Conservation (phyloP, 2,329 filamentous ascomycete genomes). For the Xylariales sp. region DNA sequence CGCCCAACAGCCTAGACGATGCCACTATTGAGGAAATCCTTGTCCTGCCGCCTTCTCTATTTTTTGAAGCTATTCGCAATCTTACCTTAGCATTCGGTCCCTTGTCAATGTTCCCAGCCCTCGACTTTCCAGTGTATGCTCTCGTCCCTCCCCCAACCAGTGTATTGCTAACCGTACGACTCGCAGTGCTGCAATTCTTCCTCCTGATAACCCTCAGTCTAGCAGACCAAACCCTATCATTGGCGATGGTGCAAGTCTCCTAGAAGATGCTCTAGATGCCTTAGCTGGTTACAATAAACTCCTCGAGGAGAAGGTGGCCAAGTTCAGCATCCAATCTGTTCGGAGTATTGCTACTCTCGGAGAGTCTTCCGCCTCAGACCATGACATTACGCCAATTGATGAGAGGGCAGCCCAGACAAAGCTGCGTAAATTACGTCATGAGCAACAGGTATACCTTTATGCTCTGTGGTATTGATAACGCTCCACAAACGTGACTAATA, state of each 20-base stretch:
- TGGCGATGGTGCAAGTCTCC: conserved; percentile 21
- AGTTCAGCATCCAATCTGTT: conserved; percentile 28
- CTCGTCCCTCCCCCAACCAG: neutral
- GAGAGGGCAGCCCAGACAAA: conserved; percentile 11
- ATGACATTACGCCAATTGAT: conserved; percentile 2
- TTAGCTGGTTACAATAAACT: conserved; percentile 34
- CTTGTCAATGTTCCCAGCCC: conserved; percentile 22
- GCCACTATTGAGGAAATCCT: conserved; percentile 24
- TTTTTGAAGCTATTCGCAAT: conserved; percentile 14
- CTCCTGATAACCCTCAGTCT: neutral
- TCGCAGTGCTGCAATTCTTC: conserved; percentile 2
- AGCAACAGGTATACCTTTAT: conserved; percentile 23
- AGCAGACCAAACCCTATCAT: conserved; percentile 16
- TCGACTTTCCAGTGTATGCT: conserved; percentile 23
- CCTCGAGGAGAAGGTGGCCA: conserved; percentile 34
- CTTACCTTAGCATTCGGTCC: conserved; percentile 23
- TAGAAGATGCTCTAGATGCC: conserved; percentile 19
- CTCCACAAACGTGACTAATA: conserved; percentile 7
- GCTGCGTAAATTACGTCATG: conserved; percentile 17
- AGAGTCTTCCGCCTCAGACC: conserved; percentile 11
- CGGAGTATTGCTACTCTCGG: conserved; percentile 30
- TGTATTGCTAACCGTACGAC: conserved; percentile 8
- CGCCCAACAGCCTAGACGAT: neutral
- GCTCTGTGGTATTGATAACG: neutral
- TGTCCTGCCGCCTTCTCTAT: conserved; percentile 20